phyloP scores from a whole-genome alignment of 2,329 filamentous ascomycete genomes.

The Orbilia quercus region DNA sequence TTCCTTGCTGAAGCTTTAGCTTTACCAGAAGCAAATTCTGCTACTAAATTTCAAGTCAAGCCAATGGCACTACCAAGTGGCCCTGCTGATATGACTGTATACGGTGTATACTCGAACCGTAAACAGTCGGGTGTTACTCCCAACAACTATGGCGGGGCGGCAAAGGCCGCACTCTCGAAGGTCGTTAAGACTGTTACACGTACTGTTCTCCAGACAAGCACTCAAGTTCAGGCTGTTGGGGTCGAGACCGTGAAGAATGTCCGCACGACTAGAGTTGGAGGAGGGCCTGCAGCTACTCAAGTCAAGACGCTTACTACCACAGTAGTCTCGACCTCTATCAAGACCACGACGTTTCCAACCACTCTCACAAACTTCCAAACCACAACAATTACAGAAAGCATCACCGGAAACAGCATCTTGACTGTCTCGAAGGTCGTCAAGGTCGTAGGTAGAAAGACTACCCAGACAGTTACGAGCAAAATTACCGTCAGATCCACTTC shows the following conservation, averaged over 20 bases:
- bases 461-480: neutral
- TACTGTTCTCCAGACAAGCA: conserved; percentile 8
- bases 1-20: conserved; percentile 45
- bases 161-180: neutral
- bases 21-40: conserved; percentile 26
- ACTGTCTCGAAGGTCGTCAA: neutral
- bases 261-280: neutral
- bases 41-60: conserved; percentile 40
- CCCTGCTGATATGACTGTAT: conserved; percentile 33
- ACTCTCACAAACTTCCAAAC: conserved; percentile 6
- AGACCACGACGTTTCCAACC: conserved; percentile 3
- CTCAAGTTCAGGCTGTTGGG: neutral
- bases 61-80: conserved; percentile 14
- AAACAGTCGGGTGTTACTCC: conserved; percentile 16
- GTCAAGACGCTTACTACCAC: conserved; percentile 2
- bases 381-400: neutral
- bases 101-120: conserved; percentile 42
- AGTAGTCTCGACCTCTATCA: conserved; percentile 3
- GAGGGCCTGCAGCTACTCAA: neutral
- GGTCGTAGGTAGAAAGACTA: neutral
- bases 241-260: neutral
- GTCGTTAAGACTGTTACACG: neutral
- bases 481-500: conserved; percentile 14
- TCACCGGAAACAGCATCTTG: conserved; percentile 1
- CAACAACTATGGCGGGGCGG: neutral